Evolutionary conservation across 306 rosid species (phyloP), one percentile per base, ranked within the genome.

Genomic region (Casuarina glauca): DNA sequence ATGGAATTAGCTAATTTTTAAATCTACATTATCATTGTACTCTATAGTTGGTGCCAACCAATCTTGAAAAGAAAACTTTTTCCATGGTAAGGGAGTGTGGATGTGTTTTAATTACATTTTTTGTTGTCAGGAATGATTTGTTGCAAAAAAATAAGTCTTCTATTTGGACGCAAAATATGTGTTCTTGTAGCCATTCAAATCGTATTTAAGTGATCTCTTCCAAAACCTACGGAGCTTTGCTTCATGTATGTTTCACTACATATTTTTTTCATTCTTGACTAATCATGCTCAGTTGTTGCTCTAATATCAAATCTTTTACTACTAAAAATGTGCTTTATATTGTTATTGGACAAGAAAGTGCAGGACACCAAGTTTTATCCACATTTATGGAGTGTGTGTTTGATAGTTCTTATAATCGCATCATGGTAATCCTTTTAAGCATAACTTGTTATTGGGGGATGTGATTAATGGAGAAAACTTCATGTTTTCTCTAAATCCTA

Each of bases 331-430:
- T 77, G 63, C 35, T 73, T 48, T 69, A 43, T 35, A 20, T 60
- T 17, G 16, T 75, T 69, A 69, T 78, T 71, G 75, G 20, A 63
- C 89, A 95, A 97, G 98, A 95, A 87, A 97, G 98, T 53, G 97
- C 97, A 78, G 98, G 98, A 73, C 90, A 91, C 79, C 97, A 90
- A 76, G 97, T 95, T 66, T 78, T 88, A 75, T 88, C 96, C 74
- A 97, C 98, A 3, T 95, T n/a, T 85, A 97, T 95, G 83, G 98
- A 95, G 94, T 92, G 92, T 74, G 97, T 95, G 78, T 95, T 95
- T 76, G 98, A 95, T 80, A 95, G 92, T 76, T 87, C 92, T 48
- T 97, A 95, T 84, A 89, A 92, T 78, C 97, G 98, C 58, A 95
- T 95, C 76, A 97, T 97, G 93, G 98, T 94, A 88, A 83, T 61